Conservation (phyloP, 129 eudicot species). For the Centrapalus pauciflorus region DNA sequence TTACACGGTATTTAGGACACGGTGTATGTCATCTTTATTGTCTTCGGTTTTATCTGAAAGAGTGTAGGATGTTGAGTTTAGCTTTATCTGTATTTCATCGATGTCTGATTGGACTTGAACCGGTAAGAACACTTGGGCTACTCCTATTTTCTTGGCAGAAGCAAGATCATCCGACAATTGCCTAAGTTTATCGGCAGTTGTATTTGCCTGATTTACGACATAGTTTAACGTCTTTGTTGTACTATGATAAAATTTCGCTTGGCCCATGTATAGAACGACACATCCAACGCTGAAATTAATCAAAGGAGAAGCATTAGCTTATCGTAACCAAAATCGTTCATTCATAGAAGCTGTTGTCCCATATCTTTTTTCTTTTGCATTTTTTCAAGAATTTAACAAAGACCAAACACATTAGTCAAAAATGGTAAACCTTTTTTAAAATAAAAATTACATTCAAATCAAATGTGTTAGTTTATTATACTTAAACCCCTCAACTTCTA, state of each 20-base stretch:
- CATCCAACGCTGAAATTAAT: conserved; percentile 68
- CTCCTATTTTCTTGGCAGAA: conserved; percentile 72
- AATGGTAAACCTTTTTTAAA: too few relatives aligned
- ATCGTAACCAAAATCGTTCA: too few relatives aligned
- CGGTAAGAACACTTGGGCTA: conserved; percentile 61
- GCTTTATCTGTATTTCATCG: conserved; percentile 53
- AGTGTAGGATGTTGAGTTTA: conserved; percentile 56
- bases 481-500: too few relatives aligned
- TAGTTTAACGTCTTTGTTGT: conserved; percentile 60
- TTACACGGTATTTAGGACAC: conserved; percentile 59
- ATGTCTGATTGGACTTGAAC: conserved; percentile 72
- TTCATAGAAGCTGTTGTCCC: background rate
- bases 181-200: conserved; percentile 57
- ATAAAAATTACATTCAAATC: too few relatives aligned
- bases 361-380: background rate
- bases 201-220: conserved; percentile 62
- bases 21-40: conserved; percentile 52
- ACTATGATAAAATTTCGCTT: conserved; percentile 65
- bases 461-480: too few relatives aligned
- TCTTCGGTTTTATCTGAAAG: conserved; percentile 57
- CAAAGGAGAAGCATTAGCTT: conserved; percentile 11
- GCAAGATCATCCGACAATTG: conserved; percentile 77
- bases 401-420: background rate
- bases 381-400: background rate
- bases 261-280: conserved; percentile 78